Evolutionary conservation across 2,329 filamentous ascomycete species (phyloP).

Genomic region (Venturiaceae sp.): DNA sequence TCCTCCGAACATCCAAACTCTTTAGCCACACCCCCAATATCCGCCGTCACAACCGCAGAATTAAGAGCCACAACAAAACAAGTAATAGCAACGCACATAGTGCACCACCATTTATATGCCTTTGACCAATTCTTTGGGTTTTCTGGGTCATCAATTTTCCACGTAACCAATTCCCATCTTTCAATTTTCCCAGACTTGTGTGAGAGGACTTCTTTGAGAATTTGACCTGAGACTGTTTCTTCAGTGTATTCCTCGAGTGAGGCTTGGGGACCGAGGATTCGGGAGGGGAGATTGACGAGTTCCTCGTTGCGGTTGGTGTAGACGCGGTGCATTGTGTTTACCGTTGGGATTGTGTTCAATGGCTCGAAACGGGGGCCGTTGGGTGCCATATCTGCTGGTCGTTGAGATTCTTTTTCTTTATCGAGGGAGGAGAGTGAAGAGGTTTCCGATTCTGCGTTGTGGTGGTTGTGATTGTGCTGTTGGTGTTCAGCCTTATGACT

Average conservation of each 20-base stretch:
- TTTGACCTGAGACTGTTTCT: conserved; percentile 53
- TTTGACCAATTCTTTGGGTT: conserved; percentile 86
- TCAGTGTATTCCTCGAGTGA: conserved; percentile 54
- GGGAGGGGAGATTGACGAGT: conserved; percentile 52
- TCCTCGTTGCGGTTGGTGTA: conserved; percentile 17
- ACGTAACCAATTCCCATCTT: conserved; percentile 57
- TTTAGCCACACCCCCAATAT: conserved; percentile 53
- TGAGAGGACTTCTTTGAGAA: conserved; percentile 45
- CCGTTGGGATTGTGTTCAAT: not conserved
- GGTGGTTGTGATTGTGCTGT: not conserved
- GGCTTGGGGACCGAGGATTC: conserved; percentile 51
- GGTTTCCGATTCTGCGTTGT: no score
- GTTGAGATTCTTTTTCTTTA: not conserved
- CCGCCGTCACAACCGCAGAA: conserved; percentile 69
- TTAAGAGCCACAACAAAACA: conserved; percentile 39
- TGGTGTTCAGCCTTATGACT: not conserved
- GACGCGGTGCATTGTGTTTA: not conserved
- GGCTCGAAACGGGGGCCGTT: not conserved
- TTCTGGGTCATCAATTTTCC: conserved; percentile 59
- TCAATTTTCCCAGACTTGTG: conserved; percentile 41
- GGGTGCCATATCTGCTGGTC: not conserved
- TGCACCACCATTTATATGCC: conserved; percentile 65
- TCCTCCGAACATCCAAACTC: conserved; percentile 62
- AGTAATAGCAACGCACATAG: conserved; percentile 65
- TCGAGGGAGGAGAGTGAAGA: not conserved